Base-by-base conservation (phyloP, 768 basidiomycete species). In the Lentinula lateritia region DNA sequence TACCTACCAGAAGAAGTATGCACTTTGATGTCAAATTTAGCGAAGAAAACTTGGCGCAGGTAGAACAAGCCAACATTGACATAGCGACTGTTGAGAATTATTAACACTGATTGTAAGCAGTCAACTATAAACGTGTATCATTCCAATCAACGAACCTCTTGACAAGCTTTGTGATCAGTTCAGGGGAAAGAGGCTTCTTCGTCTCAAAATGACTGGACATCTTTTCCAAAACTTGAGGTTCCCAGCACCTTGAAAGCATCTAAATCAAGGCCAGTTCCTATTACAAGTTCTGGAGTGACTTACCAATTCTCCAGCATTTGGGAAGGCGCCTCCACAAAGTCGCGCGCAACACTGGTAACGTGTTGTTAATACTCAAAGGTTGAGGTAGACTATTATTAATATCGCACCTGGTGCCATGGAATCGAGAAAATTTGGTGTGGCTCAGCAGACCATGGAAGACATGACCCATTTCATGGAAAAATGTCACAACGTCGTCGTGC, bases 231-330 rank as follows among this genome's bases (percentile, higher is more conserved):
- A 92, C 90, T 56, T 83, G 80, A 0, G 86, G 88, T 69, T 93
- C 90, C 89, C 90, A 93, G 67, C 91, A 93, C 85, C 85, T 83
- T 52, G 2, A 50, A 34, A 35, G 16, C 35, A 32, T 20, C 45
- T 15, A 20, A 55, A 18, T 35, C 13, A 16, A 16, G 35, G 43
- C n/a, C 55, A 52, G 43, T 63, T 36, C 39, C 15, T 20, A 15
- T 36, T 46, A 10, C 6, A 15, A 55, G 39, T 8, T n/a, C 36
- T 5, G 43, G 39, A 18, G 8, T 43, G 13, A 60, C 73, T 16
- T 50, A 87, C 93, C 93, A 95, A 68, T 94, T 92, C 74, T 95
- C 93, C 63, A 94, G 76, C 93, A 94, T 94, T 75, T 95, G 92
- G 16, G 88, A 90, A 0, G 93, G 93, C 2, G 93, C 93, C 73